A percentile compares a stretch with the other conserved stretches of the same genome.
These are phyloP conservation scores for Kwoniella dejecticola DNA, from an alignment of 768 basidiomycete genomes.

Conservation along the genomic window DNA sequence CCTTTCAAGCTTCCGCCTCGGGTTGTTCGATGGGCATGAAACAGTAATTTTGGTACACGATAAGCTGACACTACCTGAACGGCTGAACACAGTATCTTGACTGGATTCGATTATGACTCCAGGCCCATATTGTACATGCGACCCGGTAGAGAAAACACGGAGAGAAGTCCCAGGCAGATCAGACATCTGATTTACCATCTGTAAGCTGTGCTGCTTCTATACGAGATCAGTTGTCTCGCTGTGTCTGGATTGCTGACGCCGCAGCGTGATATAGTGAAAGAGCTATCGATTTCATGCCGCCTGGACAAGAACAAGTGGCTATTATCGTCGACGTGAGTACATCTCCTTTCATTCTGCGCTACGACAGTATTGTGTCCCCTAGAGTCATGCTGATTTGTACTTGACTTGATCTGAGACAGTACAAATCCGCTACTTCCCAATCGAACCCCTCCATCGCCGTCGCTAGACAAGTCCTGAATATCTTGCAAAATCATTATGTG, in stretches of 20 bases:
- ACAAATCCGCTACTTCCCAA: constrained; percentile 75
- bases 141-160: constrained; percentile 82
- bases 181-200: constrained; percentile 83
- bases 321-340: constrained; percentile 34
- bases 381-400: not conserved
- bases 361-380: not conserved
- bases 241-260: too few species aligned
- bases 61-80: too few species aligned
- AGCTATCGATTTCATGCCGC: constrained; percentile 84
- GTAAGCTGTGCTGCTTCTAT: constrained; percentile 59
- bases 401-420: constrained; percentile 50
- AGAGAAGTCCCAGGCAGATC: constrained; percentile 73
- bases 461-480: constrained; percentile 74
- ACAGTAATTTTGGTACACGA: too few species aligned
- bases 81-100: constrained; percentile 77
- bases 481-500: constrained; percentile 85
- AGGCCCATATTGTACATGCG: constrained; percentile 88
- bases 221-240: too few species aligned
- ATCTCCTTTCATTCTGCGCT: not conserved
- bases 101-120: constrained; percentile 81
- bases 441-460: constrained; percentile 82
- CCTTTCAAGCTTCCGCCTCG: too few species aligned
- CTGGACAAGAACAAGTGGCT: constrained; percentile 73
- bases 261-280: constrained; percentile 69
- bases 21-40: too few species aligned